Evolutionary conservation across 495 filamentous ascomycete species (phyloP).

Genomic region (Viridothelium virens): DNA sequence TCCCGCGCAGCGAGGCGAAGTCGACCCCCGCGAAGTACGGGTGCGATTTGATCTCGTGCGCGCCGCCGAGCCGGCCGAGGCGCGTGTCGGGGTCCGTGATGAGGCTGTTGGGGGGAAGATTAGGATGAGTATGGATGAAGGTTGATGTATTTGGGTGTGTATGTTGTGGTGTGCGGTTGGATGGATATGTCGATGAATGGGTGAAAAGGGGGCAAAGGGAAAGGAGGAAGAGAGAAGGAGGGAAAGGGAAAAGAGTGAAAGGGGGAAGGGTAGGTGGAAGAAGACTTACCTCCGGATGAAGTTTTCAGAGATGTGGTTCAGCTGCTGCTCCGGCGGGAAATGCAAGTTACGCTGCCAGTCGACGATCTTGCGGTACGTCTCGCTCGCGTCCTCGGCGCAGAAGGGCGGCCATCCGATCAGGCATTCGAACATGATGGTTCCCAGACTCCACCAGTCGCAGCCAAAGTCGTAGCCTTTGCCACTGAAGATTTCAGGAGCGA

Average conservation of each 20-base stretch:
- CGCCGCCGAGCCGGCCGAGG: conserved; percentile 70
- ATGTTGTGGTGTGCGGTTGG: too few relatives aligned
- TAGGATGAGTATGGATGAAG: background rate
- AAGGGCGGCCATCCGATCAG: conserved; percentile 98
- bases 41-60: conserved; percentile 85
- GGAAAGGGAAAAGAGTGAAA: background rate
- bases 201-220: background rate
- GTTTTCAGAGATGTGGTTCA: conserved; percentile 79
- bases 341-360: conserved; percentile 94
- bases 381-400: conserved; percentile 93
- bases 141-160: too few relatives aligned
- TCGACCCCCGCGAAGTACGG: conserved; percentile 94
- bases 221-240: background rate
- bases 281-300: conserved; percentile 68
- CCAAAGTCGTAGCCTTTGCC: conserved; percentile 91
- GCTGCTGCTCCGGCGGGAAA: conserved; percentile 88
- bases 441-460: conserved; percentile 98
- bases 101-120: conserved; percentile 49
- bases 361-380: conserved; percentile 98
- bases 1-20: conserved; percentile 82
- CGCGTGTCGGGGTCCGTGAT: conserved; percentile 88
- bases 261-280: background rate
- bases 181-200: too few relatives aligned
- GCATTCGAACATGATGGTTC: conserved; percentile 99
- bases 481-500: conserved; percentile 96